These are phyloP conservation scores for Mycena albidolilacea DNA, from an alignment of 768 basidiomycete genomes.

Conservation along the genomic window DNA sequence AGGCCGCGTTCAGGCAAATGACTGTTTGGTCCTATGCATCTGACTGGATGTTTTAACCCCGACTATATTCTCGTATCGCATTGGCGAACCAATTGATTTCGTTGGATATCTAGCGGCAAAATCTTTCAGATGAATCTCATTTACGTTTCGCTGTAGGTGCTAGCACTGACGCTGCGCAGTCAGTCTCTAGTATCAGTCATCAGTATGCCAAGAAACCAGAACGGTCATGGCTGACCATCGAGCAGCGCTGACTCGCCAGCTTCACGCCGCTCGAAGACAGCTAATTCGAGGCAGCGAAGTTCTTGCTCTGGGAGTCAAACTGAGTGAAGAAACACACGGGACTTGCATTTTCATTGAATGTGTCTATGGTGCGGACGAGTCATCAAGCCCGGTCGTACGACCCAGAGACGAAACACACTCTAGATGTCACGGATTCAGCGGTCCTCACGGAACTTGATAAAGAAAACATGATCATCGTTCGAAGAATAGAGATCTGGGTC, in stretches of 20 bases:
- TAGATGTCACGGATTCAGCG: constrained; percentile 62
- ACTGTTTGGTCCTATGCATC: no score
- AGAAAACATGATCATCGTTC: constrained; percentile 41
- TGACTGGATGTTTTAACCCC: no score
- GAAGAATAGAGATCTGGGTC: constrained; percentile 34
- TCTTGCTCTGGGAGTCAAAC: constrained; percentile 68
- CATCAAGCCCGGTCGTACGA: constrained; percentile 85
- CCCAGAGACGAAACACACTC: constrained; percentile 85
- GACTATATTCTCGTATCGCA: no score
- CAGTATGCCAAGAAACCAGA: constrained; percentile 33
- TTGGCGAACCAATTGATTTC: no score
- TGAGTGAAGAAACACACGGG: constrained; percentile 37
- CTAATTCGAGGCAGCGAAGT: constrained; percentile 89
- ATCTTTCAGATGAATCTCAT: no score
- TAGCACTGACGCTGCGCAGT: constrained; percentile 61
- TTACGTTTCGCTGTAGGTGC: no score
- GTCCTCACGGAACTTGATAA: constrained; percentile 15
- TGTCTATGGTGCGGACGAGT: constrained; percentile 77
- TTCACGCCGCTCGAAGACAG: constrained; percentile 72
- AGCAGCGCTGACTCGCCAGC: constrained; percentile 75
- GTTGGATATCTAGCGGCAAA: no score
- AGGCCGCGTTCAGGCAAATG: no score
- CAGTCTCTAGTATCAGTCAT: constrained; percentile 37
- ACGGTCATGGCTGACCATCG: constrained; percentile 65
- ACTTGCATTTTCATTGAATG: constrained; percentile 68